Evolutionary conservation across 169 alveolate species (phyloP), one percentile per base, ranked within the genome.

Genomic region (Plasmodium gonderi): DNA sequence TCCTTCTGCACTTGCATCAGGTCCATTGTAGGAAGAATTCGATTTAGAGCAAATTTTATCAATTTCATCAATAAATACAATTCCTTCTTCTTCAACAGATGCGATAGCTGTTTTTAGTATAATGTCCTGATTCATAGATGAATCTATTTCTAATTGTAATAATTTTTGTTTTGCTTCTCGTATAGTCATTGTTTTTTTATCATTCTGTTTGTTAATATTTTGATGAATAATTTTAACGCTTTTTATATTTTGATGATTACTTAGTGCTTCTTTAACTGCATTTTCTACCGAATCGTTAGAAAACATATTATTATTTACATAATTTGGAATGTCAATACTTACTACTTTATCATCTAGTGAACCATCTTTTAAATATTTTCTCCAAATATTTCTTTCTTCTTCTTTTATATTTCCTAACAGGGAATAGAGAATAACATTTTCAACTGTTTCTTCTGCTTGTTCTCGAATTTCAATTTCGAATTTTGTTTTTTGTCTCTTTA

Each of bases 1-100:
- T 17, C 99, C 99, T 91, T 97, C 98, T 33, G 97, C 96, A 29
- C 98, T 95, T 8, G 98, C 98, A 51, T 97, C 97, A 11, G 97
- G 96, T 8, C 97, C 96, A 36, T 90, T 77, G 33, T 80, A 85
- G 29, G 91, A 87, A 44, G 96, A 51, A 14, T 42, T 87, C 45
- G 83, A 90, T 23, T 96, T 85, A 36, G 96, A 91, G 64, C 97
- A 96, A 9, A 98, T 96, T 80, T 98, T 98, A 85, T 98, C 99
- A 65, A 98, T 95, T 93, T 98, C 99, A 82, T 98, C 99, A 12
- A 98, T 96, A 65, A 98, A 97, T 1, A 98, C 98, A 4, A 98
- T 97, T 11, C 99, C 99, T 69, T 97, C 96, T 60, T 96, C 96
- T 78, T 97, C 97, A 29, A 95, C 97, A 0, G 96, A 47, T 23